Percentiles rank a stretch among this genome's conserved stretches.
Conservation (phyloP, 495 filamentous ascomycete genomes). For the Hypoxylon intermedium region DNA sequence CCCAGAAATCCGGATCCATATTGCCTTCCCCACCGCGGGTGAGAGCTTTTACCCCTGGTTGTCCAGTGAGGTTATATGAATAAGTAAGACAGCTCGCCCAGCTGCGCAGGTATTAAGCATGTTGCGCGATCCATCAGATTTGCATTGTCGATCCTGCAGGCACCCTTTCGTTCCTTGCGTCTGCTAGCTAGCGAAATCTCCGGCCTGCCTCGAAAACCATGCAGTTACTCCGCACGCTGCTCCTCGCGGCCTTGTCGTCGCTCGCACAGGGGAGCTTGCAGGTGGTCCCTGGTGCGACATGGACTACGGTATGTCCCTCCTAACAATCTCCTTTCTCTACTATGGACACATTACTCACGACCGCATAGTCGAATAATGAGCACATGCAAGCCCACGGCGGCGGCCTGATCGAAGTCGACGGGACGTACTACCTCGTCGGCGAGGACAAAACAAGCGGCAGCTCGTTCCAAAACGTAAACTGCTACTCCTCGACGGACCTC, state of each 20-base stretch:
- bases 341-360: too few relatives aligned
- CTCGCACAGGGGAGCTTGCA: slow-evolving; percentile 46
- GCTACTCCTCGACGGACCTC: slow-evolving; percentile 62
- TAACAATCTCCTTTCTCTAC: too few relatives aligned
- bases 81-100: slow-evolving; percentile 23
- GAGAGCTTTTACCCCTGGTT: slow-evolving; percentile 13
- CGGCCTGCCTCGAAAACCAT: slow-evolving; percentile 6
- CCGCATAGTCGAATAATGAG: slow-evolving; percentile 52
- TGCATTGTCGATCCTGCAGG: slow-evolving; percentile 30
- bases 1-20: slow-evolving; percentile 40
- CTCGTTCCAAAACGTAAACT: slow-evolving; percentile 67
- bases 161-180: slow-evolving; percentile 11
- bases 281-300: slow-evolving; percentile 58
- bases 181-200: neutral
- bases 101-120: neutral
- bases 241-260: slow-evolving; percentile 35
- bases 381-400: slow-evolving; percentile 70
- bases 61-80: slow-evolving; percentile 16
- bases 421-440: slow-evolving; percentile 67
- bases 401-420: slow-evolving; percentile 61
- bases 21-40: slow-evolving; percentile 35
- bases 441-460: slow-evolving; percentile 69
- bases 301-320: slow-evolving; percentile 50
- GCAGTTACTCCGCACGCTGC: slow-evolving; percentile 15
- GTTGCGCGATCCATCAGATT: slow-evolving; percentile 11